Base-by-base conservation (phyloP, 1,139 yeast species). In the Sporopachydermia cereana region DNA sequence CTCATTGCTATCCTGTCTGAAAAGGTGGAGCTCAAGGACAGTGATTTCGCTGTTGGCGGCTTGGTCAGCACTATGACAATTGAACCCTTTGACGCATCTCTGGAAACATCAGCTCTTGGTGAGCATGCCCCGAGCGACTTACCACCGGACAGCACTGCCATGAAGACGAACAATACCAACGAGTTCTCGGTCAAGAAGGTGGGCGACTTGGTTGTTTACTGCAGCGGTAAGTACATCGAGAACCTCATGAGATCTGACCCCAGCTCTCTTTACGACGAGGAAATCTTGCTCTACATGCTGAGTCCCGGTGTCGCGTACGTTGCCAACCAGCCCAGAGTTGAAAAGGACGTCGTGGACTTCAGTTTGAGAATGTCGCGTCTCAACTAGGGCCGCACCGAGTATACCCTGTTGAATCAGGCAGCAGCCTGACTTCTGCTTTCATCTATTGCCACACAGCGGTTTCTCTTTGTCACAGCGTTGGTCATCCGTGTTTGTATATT, bases 221-320 rank as follows among this genome's bases (percentile, higher is more conserved):
- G 39, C 39, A 20, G 39, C 17, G 39, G 39, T 16, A 34, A 34
- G 39, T 34, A 34, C 22, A 34, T 34, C 17, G 39, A 34, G 39
- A 34, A 34, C 22, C 17, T 34, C 12, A 34, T 34, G 39, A 34
- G 39, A 34, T 34, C 39, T 16, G 39, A 34, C 17, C 39, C 39
- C 17, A 7, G 20, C 9, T 34, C 39, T 16, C 5, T 34, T 12
- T 34, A 34, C 17, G 39, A 34, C 17, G 39, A 34, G 17, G 39
- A 34, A n/a, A 34, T 34, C 9, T n/a, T 34, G 5, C 39, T 34
- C 18, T 34, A 34, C 17, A 34, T 34, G 39, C 39, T 34, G 22
- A 34, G 39, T n/a, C 39, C 39, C 17, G 39, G 39, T 34, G 39
- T 34, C 9, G 39, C 39, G 9, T 34, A 34, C 17, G 39, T 34